These are phyloP conservation scores for Suhomyces chickasaworum DNA, from an alignment of 1,139 yeast species.

Conservation along the genomic window DNA sequence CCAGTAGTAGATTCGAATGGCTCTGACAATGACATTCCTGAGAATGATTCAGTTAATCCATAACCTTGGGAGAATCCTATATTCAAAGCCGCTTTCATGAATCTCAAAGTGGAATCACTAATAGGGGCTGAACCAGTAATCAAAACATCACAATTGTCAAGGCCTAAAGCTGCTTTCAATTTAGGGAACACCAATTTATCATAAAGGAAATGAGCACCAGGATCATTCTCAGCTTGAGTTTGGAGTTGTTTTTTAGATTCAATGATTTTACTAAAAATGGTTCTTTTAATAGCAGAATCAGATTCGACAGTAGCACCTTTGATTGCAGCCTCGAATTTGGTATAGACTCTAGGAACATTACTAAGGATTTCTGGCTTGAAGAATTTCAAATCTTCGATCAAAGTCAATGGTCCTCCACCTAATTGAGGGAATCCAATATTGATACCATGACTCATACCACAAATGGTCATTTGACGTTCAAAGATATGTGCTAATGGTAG, in stretches of 20 bases:
- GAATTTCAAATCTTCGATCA: conserved; percentile 58
- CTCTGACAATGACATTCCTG: conserved; percentile 54
- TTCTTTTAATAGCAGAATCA: conserved; percentile 16
- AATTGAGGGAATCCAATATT: conserved; percentile 25
- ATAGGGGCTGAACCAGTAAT: conserved; percentile 79
- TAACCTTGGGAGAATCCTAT: conserved; percentile 70
- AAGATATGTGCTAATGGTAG: conserved; percentile 32
- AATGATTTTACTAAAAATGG: conserved; percentile 18
- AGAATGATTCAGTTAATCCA: conserved; percentile 76
- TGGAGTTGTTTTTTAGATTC: conserved; percentile 25
- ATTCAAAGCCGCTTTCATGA: conserved; percentile 63
- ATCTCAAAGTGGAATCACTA: conserved; percentile 57
- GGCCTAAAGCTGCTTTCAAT: conserved; percentile 58
- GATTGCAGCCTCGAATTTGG: conserved; percentile 58
- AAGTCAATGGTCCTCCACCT: conserved; percentile 43
- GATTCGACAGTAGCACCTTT: conserved; percentile 42
- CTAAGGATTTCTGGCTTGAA: conserved; percentile 56
- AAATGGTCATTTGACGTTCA: conserved; percentile 24
- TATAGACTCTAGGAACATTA: conserved; percentile 68
- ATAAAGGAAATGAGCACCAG: conserved; percentile 39
- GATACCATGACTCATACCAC: conserved; percentile 19
- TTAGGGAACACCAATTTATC: conserved; percentile 54
- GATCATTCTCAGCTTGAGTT: conserved; percentile 22
- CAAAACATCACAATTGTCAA: conserved; percentile 47
- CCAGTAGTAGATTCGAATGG: conserved; percentile 54